Evolutionary conservation across 1,284 basidiomycete species (phyloP), one percentile per base, ranked within the genome.

Genomic region (Moesziomyces sp.): DNA sequence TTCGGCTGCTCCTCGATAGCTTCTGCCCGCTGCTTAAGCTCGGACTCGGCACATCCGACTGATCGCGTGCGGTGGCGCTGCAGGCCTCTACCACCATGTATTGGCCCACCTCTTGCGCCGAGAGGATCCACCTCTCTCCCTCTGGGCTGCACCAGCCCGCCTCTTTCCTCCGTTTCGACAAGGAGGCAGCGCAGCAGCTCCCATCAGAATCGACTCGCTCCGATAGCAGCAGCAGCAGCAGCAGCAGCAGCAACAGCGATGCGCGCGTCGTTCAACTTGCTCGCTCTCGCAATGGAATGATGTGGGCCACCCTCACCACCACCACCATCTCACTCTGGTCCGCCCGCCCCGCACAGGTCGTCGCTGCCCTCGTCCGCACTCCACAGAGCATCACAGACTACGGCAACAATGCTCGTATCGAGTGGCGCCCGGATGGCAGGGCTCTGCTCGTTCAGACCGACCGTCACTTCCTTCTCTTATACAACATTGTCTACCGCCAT

Each of bases 81-180:
- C 9, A 34, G 30, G 30, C 30, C 30, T 34, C 30, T 23, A 26
- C 18, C 47, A 51, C 16, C 55, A 83, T 83, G 81, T 83, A 83
- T 47, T 83, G 81, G 81, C 81, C 81, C 19, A 79, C 72, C 9
- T 72, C 74, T 30, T 76, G 72, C 46, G 79, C 80, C 46, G 67
- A 77, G 52, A 63, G 80, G 48, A 65, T 81, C 21, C 71, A 76
- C 47, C 68, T 78, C 43, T 74, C 76, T 8, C 73, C 78, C 10
- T 74, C 75, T 13, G 79, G 78, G 43, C 64, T 74, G n/a, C 46
- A 68, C 19, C 56, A 38, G n/a, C 58, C 64, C 13, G 34, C 30
- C 4, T 35, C 49, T 54, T 73, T 66, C 42, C 46, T 73, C 1
- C 70, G 50, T 24, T 73, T 73, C 47, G 70, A 73, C 46, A 63